Base-by-base conservation (phyloP, 805 yeast genomes). In the Schwanniomyces polymorphus region DNA sequence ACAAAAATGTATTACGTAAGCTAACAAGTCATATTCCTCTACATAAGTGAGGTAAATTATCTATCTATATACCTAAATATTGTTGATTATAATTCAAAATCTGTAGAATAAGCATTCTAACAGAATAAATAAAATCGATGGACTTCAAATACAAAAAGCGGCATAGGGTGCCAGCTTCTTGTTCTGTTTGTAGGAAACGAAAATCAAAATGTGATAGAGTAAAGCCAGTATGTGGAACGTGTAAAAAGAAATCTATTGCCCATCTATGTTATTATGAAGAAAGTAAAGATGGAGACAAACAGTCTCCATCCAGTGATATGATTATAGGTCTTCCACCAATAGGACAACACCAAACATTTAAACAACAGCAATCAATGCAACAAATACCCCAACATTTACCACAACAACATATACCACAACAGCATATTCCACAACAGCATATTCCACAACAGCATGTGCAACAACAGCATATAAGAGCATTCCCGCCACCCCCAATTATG, bases 181-280 rank as follows among this genome's bases (percentile, higher is more conserved):
- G 78, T 49, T 68, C 72, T 42, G 75, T 73, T 16, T 73, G 78
- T 52, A 65, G 78, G 26, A 70, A 70, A 51, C 55, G 77, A 35
- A 73, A 73, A 54, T 63, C 72, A 41, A 66, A 64, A 48, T 73
- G 78, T 59, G 78, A 73, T 56, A 54, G 76, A 35, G 67, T 62
- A 8, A 63, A 64, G 46, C 77, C 78, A 8, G 64, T 71, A 7
- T 73, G 78, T 55, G 78, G 78, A 12, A 54, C 70, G 16, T 73
- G 78, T 53, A 60, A 59, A 45, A 65, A 67, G 60, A 73, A 72
- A 52, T 69, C 74, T 42, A 67, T 73, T 29, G 75, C 76, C 23
- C 78, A 73, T 49, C 51, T 72, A 14, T 73, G 78, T 50, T 64
- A 44, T 44, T 73, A 67, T 50, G 76, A 70, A 48, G 62, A 62